Base-by-base conservation (phyloP, 2,329 filamentous ascomycete genomes). In the Clonostachys rosea region DNA sequence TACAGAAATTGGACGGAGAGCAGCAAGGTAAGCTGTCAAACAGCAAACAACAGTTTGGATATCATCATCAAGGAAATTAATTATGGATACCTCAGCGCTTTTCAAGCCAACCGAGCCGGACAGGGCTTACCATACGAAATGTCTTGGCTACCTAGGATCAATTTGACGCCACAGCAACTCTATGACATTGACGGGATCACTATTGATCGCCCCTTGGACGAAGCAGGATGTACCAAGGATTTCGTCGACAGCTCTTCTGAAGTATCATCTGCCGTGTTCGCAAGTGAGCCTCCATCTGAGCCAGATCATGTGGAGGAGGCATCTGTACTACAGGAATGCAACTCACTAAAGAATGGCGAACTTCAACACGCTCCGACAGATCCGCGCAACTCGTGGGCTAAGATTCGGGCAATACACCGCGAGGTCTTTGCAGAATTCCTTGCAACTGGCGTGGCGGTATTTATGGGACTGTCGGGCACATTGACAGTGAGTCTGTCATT, bases 341-440 rank as follows among this genome's bases (percentile, higher is more conserved):
- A 24, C 24, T 7, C 24, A 24, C 24, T 8, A 24, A 24, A 8
- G 24, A 24, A 5, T 6, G 24, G 24, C 24, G 24, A 24, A 24
- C 8, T 5, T 24, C 24, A 24, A 24, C 24, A 24, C 24, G 24
- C 24, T 14, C 50, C 53, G 3, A 42, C 57, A 17, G 49, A 55
- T 12, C 40, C 51, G 45, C 53, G 55, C 3, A 57, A 57, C 8
- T 56, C 52, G 50, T 57, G 55, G 55, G 55, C 55, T 13, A 51
- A 49, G 2, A 11, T 57, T 17, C 48, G 55, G 7, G 55, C 52
- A 1, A 51, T 46, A 17, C 50, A 57, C 33, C 55, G 53, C 2
- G 55, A 57, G 20, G 55, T 52, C 5, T 50, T 57, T 0, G 55
- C 55, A 7, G 55, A 57, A 5, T 56, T 57, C 4, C 50, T 57